A percentile compares a stretch with the other conserved stretches of the same genome.
These are phyloP conservation scores for Suillus lakei DNA, from an alignment of 768 basidiomycete species.

Conservation along the genomic window DNA sequence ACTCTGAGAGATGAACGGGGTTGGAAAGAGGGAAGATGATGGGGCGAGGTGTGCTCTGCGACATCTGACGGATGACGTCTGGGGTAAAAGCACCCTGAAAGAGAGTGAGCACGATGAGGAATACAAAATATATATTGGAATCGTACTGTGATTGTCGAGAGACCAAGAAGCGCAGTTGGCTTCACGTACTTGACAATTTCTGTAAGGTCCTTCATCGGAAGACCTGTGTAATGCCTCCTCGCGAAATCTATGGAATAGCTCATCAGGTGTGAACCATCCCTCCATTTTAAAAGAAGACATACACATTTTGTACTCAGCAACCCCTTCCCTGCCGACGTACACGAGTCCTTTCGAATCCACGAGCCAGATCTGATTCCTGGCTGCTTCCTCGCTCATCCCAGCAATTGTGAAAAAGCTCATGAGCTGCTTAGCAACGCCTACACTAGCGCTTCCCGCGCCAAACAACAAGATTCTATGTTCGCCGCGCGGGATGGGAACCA, in stretches of 20 bases:
- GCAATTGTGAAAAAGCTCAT: constrained; percentile 88
- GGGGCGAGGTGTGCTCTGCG: constrained; percentile 76
- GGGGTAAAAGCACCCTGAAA: constrained; percentile 73
- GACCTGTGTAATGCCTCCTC: constrained; percentile 77
- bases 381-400: constrained; percentile 78
- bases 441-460: constrained; percentile 90
- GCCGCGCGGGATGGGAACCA: constrained; percentile 65
- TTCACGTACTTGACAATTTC: constrained; percentile 82
- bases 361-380: constrained; percentile 76
- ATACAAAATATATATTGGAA: constrained; percentile 1
- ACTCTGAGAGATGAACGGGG: constrained; percentile 82
- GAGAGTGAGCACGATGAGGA: background rate
- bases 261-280: constrained; percentile 13
- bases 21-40: constrained; percentile 95
- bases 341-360: constrained; percentile 89
- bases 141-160: constrained; percentile 77
- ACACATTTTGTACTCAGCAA: constrained; percentile 89
- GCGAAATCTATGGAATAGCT: constrained; percentile 66
- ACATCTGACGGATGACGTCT: constrained; percentile 76
- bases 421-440: constrained; percentile 89
- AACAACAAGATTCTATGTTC: constrained; percentile 91
- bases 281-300: constrained; percentile 29
- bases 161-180: constrained; percentile 88
- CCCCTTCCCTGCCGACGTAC: constrained; percentile 67
- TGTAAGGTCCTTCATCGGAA: constrained; percentile 72